Conservation (phyloP, 306 rosid species). For the Quercus agrifolia region DNA sequence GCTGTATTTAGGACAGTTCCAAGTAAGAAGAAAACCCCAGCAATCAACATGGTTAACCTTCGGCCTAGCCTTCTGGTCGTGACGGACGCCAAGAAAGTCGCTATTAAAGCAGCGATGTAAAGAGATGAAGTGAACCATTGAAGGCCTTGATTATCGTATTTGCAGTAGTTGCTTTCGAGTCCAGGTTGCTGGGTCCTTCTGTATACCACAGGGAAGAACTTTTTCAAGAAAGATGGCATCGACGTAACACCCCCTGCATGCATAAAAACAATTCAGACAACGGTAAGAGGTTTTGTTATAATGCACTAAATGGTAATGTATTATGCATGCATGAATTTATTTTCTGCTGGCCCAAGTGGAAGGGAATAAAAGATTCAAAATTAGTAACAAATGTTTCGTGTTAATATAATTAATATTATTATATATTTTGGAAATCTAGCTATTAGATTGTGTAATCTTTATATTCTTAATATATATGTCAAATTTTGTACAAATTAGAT, state of each 20-base stretch:
- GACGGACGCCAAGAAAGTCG: slow-evolving; percentile 57
- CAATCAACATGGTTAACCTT: slow-evolving; percentile 59
- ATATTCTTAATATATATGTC: rapidly evolving
- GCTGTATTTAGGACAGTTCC: slow-evolving; percentile 54
- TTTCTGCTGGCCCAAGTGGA: no score
- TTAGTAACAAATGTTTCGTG: no score
- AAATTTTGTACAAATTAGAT: rapidly evolving
- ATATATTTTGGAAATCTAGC: no score
- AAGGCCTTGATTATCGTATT: slow-evolving; percentile 62
- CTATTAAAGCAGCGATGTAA: slow-evolving; percentile 63
- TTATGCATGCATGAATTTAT: no score
- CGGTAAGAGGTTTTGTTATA: not conserved
- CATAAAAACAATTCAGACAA: not conserved
- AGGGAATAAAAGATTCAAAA: no score
- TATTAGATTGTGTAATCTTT: rapidly evolving
- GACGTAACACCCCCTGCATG: slow-evolving; percentile 77
- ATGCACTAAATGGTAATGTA: no score
- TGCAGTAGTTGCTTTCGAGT: slow-evolving; percentile 57
- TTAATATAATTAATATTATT: no score
- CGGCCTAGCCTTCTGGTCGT: slow-evolving; percentile 54
- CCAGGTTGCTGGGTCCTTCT: not conserved
- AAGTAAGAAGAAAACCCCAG: slow-evolving; percentile 53
- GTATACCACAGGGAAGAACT: slow-evolving; percentile 62
- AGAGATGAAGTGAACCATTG: slow-evolving; percentile 84
- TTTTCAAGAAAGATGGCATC: slow-evolving; percentile 47